Base-by-base conservation (phyloP, 2,329 filamentous ascomycete genomes). In the Coleophoma crateriformis region DNA sequence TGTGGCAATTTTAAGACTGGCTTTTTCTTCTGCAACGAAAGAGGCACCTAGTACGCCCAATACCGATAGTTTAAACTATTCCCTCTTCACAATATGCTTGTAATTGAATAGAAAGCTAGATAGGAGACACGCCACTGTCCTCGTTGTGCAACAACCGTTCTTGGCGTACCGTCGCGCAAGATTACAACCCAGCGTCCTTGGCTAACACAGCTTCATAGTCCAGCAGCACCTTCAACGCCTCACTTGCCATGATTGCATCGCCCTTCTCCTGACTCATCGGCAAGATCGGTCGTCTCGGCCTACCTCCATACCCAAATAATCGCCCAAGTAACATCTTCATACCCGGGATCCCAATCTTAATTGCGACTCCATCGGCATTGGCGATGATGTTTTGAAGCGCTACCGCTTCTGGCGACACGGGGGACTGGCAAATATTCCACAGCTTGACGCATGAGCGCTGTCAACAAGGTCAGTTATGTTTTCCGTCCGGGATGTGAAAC, bases 271-370 rank as follows among this genome's bases (percentile, higher is more conserved):
- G 53, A 11, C 22, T 48, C 52, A 60, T 58, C 2, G 57, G 53
- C 39, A 56, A 7, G 19, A 61, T 49, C 15, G 58, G 59, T 8
- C 52, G 51, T 12, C 59, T 51, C 0, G 59, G 58, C 7, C 37
- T 45, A 1, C 27, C 45, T 27, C 48, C 41, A 49, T 61, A 60
- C 10, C 53, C 58, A 34, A 60, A 60, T 14, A 50, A 50, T 3
- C 47, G 47, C 35, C 50, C 46, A 0, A 61, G 51, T 13, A 59
- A 27, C 45, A 44, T 56, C 48, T 61, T 59, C 57, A 61, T 54
- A 13, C 59, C 57, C 15, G 55, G 40, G 41, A 59, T 59, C 54
- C 58, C 58, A 1, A 55, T 53, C 32, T 57, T 60, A 2, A 58
- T 48, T 19, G 52, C 50, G 3, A 57, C 53, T 7, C 52, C 55